phyloP scores from a whole-genome alignment of 2,329 filamentous ascomycete genomes.

The Diaporthe citriasiana region DNA sequence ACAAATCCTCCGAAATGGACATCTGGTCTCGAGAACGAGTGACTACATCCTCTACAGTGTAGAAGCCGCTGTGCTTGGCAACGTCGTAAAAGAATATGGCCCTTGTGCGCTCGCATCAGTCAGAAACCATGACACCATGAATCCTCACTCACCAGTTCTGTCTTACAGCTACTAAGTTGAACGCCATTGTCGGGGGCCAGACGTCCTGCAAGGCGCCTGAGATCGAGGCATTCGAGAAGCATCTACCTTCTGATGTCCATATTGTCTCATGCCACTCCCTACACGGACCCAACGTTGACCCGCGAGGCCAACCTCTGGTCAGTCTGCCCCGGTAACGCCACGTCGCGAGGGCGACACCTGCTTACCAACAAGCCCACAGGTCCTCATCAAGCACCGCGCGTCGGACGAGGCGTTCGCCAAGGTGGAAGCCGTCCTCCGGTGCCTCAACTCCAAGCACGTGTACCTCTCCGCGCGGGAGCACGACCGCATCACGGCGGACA shows the following conservation, averaged over 20 bases:
- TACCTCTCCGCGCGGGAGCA: conserved; percentile 89
- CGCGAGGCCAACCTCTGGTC: conserved; percentile 90
- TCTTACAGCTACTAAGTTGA: conserved; percentile 86
- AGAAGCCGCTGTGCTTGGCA: conserved; percentile 90
- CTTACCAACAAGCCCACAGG: conserved; percentile 56
- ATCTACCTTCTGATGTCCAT: conserved; percentile 89
- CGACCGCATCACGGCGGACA: conserved; percentile 97
- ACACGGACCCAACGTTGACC: conserved; percentile 91
- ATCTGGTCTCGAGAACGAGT: conserved; percentile 94
- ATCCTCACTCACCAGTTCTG: conserved; percentile 42
- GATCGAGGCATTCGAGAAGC: conserved; percentile 90
- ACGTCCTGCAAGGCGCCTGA: conserved; percentile 99
- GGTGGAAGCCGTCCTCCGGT: conserved; percentile 85
- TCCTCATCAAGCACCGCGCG: conserved; percentile 92
- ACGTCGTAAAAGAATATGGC: conserved; percentile 88
- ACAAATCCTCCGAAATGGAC: conserved; percentile 92
- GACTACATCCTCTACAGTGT: conserved; percentile 99
- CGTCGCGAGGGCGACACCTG: not conserved
- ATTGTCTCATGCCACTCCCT: conserved; percentile 97
- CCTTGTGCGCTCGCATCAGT: conserved; percentile 75
- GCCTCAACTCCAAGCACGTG: conserved; percentile 88
- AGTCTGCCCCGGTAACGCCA: conserved; percentile 42
- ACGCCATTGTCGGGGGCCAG: conserved; percentile 96
- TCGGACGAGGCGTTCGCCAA: conserved; percentile 81
- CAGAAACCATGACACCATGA: not conserved